Percentiles rank a stretch among this genome's conserved stretches.
Conservation (phyloP, 2,329 filamentous ascomycete genomes). For the Neonectria magnoliae region DNA sequence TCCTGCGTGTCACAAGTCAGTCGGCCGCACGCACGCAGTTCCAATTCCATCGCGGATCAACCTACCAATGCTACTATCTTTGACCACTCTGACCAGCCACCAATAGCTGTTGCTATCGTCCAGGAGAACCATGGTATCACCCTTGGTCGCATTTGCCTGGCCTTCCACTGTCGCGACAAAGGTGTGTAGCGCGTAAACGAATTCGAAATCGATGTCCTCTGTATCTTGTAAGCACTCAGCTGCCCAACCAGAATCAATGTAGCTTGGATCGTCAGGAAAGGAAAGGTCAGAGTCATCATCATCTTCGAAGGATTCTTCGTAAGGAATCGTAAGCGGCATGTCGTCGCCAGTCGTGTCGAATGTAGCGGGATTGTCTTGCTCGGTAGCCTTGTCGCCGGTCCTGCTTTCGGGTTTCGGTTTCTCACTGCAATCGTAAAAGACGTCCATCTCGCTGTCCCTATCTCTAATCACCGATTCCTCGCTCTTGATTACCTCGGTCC, state of each 20-base stretch:
- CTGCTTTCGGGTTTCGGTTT: conserved; percentile 17
- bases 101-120: conserved; percentile 99
- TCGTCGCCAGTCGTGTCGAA: conserved; percentile 36
- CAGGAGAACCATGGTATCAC: conserved; percentile 97
- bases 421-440: conserved; percentile 32
- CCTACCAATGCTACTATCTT: conserved; percentile 91
- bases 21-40: conserved; percentile 26
- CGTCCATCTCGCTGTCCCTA: conserved; percentile 26
- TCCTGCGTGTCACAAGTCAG: conserved; percentile 61
- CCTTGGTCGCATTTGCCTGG: conserved; percentile 97
- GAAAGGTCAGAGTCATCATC: conserved; percentile 72
- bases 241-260: conserved; percentile 78
- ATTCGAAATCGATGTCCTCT: conserved; percentile 99
- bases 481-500: conserved; percentile 5
- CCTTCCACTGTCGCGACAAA: conserved; percentile 98
- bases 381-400: conserved; percentile 21
- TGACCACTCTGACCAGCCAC: conserved; percentile 98
- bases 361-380: conserved; percentile 45
- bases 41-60: not conserved
- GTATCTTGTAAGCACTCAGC: conserved; percentile 85
- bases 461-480: not conserved
- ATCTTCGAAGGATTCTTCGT: conserved; percentile 56
- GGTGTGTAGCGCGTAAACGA: conserved; percentile 97
- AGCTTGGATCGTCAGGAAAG: conserved; percentile 66
- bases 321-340: conserved; percentile 55